A percentile compares a stretch with the other conserved stretches of the same genome.
Conservation (phyloP, 2,329 filamentous ascomycete species). For the Lasiodiplodia citricola region DNA sequence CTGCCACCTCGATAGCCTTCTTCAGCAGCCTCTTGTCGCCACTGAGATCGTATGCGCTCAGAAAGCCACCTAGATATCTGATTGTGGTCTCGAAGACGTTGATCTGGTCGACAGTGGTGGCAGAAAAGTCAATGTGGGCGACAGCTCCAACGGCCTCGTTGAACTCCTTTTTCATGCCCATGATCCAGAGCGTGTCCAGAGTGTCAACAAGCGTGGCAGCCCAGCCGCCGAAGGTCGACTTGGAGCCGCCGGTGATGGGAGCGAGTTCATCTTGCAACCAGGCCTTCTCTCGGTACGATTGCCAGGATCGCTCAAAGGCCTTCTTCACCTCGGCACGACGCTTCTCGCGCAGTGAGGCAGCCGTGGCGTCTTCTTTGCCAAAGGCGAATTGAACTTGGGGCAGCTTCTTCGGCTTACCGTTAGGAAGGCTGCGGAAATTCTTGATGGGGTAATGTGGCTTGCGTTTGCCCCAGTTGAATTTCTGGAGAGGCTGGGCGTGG, state of each 20-base stretch:
- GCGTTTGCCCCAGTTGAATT: conserved; percentile 46
- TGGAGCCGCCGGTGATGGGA: conserved; percentile 49
- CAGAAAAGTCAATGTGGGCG: conserved; percentile 50
- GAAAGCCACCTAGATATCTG: conserved; percentile 83
- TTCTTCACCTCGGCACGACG: conserved; percentile 46
- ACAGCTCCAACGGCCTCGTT: conserved; percentile 51
- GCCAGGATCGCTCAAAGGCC: conserved; percentile 52
- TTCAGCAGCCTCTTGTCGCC: conserved; percentile 73
- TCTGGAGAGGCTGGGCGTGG: conserved; percentile 33
- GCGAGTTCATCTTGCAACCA: conserved; percentile 57
- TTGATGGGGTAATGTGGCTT: conserved; percentile 48
- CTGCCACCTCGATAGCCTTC: conserved; percentile 79
- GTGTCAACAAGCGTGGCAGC: conserved; percentile 53
- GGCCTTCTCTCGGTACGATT: conserved; percentile 49
- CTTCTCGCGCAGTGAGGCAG: conserved; percentile 41
- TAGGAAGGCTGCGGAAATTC: conserved; percentile 44
- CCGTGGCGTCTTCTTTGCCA: conserved; percentile 40
- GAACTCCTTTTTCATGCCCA: conserved; percentile 55
- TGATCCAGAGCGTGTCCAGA: conserved; percentile 55
- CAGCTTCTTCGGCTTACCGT: conserved; percentile 42
- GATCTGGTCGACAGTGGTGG: conserved; percentile 43
- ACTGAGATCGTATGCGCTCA: conserved; percentile 87
- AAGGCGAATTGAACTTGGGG: conserved; percentile 52
- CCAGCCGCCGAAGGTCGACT: conserved; percentile 55
- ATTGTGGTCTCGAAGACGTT: conserved; percentile 63